Evolutionary conservation across 1,284 basidiomycete genomes (phyloP).

Genomic region (Cryptococcus sp.): DNA sequence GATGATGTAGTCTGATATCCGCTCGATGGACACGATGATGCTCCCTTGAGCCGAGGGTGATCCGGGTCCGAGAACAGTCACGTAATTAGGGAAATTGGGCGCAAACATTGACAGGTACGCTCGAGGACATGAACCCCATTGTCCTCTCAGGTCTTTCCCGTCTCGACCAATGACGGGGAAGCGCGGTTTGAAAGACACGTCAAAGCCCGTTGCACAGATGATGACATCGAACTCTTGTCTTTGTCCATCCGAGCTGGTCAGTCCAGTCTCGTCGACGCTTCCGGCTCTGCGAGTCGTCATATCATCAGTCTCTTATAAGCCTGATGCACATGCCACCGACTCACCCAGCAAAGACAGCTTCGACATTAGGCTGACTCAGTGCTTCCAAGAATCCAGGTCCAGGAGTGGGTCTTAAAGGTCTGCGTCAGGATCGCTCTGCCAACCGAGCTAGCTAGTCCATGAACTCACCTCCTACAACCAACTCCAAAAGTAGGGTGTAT

Average conservation of each 20-base stretch:
- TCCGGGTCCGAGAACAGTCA: constrained; percentile 12
- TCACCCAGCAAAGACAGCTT: constrained; percentile 13
- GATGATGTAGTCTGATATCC: constrained; percentile 17
- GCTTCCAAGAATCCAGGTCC: constrained; percentile 14
- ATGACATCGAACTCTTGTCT: constrained; percentile 63
- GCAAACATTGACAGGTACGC: constrained; percentile 14
- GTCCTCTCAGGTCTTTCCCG: constrained; percentile 8
- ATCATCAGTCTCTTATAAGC: background rate
- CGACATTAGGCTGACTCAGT: constrained; percentile 10
- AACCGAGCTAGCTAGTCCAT: background rate
- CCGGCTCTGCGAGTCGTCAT: constrained; percentile 44
- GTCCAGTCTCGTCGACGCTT: constrained; percentile 59
- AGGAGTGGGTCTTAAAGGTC: constrained; percentile 7
- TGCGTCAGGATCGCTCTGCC: background rate
- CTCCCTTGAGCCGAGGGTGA: constrained; percentile 15
- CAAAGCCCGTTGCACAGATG: constrained; percentile 60
- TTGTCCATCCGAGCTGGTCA: constrained; percentile 61
- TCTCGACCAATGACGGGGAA: constrained; percentile 10
- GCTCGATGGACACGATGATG: constrained; percentile 16
- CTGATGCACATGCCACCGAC: background rate
- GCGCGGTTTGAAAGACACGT: constrained; percentile 14
- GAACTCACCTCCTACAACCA: constrained; percentile 7
- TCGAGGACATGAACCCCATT: constrained; percentile 10
- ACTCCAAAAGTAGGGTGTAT: constrained; percentile 11
- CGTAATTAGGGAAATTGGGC: constrained; percentile 12